Conservation (phyloP, 352 stramenopile genomes). For the Blastocystis sp. region DNA sequence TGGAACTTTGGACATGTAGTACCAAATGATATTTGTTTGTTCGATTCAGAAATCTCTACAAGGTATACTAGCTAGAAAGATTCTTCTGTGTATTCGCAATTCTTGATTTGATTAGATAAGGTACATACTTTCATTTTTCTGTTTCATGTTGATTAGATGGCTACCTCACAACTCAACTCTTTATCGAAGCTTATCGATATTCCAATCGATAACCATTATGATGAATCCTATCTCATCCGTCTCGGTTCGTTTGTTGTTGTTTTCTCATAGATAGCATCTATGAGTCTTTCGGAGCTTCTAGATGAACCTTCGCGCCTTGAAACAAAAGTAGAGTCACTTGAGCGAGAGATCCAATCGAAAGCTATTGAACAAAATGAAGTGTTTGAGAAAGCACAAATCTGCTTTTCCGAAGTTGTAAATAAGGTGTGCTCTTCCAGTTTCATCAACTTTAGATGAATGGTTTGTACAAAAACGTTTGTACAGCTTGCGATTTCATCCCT, state of each 20-base stretch:
- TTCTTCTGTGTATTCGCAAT: no score
- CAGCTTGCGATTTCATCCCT: not conserved
- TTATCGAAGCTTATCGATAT: conserved; percentile 45
- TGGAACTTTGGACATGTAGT: conserved; percentile 18
- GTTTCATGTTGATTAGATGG: not conserved
- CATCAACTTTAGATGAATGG: conserved; percentile 63
- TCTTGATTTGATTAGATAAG: no score
- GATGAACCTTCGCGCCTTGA: conserved; percentile 73
- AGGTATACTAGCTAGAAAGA: no score
- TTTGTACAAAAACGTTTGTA: conserved; percentile 23
- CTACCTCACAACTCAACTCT: conserved; percentile 37
- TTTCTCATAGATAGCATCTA: conserved; percentile 18
- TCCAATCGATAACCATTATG: conserved; percentile 50
- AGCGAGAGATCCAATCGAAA: conserved; percentile 73
- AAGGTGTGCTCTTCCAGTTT: conserved; percentile 14
- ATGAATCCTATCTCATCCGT: conserved; percentile 60
- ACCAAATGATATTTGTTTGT: no score
- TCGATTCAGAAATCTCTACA: no score
- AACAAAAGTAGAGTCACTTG: conserved; percentile 73
- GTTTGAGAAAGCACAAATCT: conserved; percentile 82
- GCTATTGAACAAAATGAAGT: conserved; percentile 80
- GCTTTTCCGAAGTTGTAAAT: conserved; percentile 70
- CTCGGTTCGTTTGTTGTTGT: not conserved
- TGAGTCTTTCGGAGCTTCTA: conserved; percentile 54
- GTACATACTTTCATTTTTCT: no score